Base-by-base conservation (phyloP, 2,329 filamentous ascomycete species). In the Neofusicoccum sp. region DNA sequence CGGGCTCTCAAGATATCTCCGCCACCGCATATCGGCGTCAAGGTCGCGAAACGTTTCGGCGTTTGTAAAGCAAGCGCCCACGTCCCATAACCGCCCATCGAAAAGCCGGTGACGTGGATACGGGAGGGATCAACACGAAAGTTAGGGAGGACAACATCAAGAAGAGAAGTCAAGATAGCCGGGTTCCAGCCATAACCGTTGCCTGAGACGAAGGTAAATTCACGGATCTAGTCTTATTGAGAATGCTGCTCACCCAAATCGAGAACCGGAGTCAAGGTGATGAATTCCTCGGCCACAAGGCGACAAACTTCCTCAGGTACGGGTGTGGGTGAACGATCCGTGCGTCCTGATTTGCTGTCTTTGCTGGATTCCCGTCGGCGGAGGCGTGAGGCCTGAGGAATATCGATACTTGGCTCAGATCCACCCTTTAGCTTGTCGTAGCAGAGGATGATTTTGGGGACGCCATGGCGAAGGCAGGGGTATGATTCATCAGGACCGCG, bases 121-220 rank as follows among this genome's bases (percentile, higher is more conserved):
- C 62, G 60, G 33, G 34, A 24, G 11, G 34, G 31, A 33, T 65
- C 63, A 34, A 64, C 45, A 45, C 63, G 62, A 51, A 57, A 57
- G 28, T 31, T 9, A 2, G 48, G 53, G 34, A 62, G 33, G 28
- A 63, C 33, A 14, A 61, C 60, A 34, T 64, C 63, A 7, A 65
- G 60, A n/a, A 65, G 48, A 11, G 60, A 51, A 4, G 48, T 45
- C 38, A 65, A 20, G 24, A 63, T 28, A n/a, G 47, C 1, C 6
- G 34, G 16, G 43, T 64, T 64, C 63, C 63, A 65, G 33, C 63
- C 63, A 30, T 64, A 65, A 34, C 63, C 63, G n/a, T 60, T 51
- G 3, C 16, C 40, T 57, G 28, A 20, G n/a, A 14, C 8, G 9
- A 14, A 3, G n/a, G 8, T n/a, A 26, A n/a, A n/a, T 16, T 2